Conservation (phyloP, 441 rosid species). For the Rhodomyrtus psidioides region DNA sequence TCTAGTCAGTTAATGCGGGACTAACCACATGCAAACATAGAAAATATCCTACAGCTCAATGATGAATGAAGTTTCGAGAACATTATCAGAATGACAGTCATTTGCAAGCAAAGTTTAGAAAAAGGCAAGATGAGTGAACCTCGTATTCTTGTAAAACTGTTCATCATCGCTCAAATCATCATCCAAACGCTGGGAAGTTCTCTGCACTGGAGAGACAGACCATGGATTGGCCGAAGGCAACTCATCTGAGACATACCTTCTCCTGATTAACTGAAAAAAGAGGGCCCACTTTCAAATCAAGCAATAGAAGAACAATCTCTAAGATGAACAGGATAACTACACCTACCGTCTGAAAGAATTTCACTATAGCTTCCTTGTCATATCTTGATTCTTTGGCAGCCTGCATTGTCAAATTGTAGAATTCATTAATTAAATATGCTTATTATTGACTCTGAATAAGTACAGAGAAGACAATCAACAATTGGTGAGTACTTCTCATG, state of each 20-base stretch:
- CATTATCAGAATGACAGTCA: not conserved
- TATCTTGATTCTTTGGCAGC: constrained; percentile 95
- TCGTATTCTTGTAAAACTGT: constrained; percentile 43
- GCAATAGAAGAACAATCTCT: constrained; percentile 1
- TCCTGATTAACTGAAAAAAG: constrained; percentile 69
- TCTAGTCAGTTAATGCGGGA: not conserved
- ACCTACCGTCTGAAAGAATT: constrained; percentile 66
- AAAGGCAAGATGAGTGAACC: constrained; percentile 26
- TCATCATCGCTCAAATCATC: constrained; percentile 66
- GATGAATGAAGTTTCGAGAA: not conserved
- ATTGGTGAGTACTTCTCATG: not conserved
- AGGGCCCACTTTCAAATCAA: not conserved
- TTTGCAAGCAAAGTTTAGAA: not conserved
- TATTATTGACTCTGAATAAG: not conserved
- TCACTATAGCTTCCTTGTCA: constrained; percentile 87
- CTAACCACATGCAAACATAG: not conserved
- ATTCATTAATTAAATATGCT: not conserved
- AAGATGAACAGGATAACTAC: constrained; percentile 3
- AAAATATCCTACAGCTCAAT: not conserved
- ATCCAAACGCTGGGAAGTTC: constrained; percentile 61
- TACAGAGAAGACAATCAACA: not conserved
- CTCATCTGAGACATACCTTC: constrained; percentile 90
- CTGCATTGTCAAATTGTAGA: constrained; percentile 23
- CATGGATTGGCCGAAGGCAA: constrained; percentile 60
- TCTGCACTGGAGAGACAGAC: constrained; percentile 57